Evolutionary conservation across 2,329 filamentous ascomycete species (phyloP).

Genomic region (Chaetomium sp.): DNA sequence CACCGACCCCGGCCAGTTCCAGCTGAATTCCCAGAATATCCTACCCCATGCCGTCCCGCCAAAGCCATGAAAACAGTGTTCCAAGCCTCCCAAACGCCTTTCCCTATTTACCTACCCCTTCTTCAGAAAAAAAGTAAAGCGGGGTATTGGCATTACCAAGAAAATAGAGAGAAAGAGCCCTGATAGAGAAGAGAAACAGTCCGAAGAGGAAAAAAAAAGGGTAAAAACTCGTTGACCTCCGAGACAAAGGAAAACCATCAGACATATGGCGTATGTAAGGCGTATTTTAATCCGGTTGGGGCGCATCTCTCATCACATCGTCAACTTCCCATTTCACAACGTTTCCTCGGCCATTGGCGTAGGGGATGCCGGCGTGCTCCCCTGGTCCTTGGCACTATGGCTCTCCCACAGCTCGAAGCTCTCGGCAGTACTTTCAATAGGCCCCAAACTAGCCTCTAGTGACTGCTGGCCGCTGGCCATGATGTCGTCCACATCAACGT

Average conservation of each 20-base stretch:
- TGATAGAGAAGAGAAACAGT: background rate
- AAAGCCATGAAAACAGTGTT: background rate
- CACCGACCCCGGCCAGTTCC: too few species aligned
- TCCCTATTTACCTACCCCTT: background rate
- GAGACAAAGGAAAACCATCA: background rate
- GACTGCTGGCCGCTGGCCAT: constrained; percentile 34
- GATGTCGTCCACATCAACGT: constrained; percentile 31
- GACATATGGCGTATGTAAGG: background rate
- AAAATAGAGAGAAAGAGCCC: too few species aligned
- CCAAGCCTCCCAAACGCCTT: constrained; percentile 4
- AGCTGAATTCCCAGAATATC: too few species aligned
- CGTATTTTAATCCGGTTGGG: too few species aligned
- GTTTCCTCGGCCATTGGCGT: background rate
- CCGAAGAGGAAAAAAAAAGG: background rate
- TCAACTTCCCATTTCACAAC: background rate
- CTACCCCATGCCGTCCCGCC: too few species aligned
- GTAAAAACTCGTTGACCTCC: background rate
- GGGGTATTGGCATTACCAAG: constrained; percentile 6
- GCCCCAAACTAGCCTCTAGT: constrained; percentile 41
- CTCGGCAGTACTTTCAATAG: constrained; percentile 53
- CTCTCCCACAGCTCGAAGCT: constrained; percentile 67
- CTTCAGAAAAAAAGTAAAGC: constrained; percentile 3
- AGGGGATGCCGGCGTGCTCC: constrained; percentile 27
- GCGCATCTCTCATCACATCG: background rate
- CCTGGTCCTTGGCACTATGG: constrained; percentile 55